Evolutionary conservation across 192 early-diverging fungal genomes (phyloP).

Genomic region (Diversispora epigaea): DNA sequence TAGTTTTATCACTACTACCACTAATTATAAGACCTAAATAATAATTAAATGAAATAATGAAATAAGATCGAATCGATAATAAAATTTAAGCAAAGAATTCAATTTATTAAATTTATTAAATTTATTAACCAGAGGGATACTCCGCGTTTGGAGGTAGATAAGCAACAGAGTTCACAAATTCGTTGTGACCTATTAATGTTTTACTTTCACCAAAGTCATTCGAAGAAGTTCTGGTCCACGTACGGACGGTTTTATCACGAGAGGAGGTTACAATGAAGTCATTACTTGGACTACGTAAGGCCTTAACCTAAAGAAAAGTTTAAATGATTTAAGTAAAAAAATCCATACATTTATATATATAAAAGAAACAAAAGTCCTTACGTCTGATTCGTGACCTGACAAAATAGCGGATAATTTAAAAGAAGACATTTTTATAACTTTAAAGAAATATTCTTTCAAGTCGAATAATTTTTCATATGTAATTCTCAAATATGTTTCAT

Average conservation of each 20-base stretch:
- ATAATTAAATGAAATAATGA: neutral
- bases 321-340: neutral
- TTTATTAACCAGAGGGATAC: constrained; percentile 62
- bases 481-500: too few species aligned
- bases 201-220: constrained; percentile 55
- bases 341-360: neutral
- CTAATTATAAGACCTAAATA: constrained; percentile 75
- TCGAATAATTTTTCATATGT: too few species aligned
- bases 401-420: constrained; percentile 28
- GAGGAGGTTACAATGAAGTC: constrained; percentile 68
- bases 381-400: constrained; percentile 25
- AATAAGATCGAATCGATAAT: neutral
- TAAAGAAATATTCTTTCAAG: too few species aligned
- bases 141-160: constrained; percentile 55
- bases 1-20: constrained; percentile 79
- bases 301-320: constrained; percentile 59
- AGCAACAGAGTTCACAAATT: constrained; percentile 78
- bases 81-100: constrained; percentile 6
- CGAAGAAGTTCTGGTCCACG: constrained; percentile 62
- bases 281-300: constrained; percentile 56
- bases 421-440: too few species aligned
- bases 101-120: neutral
- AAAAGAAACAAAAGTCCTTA: neutral
- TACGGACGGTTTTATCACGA: constrained; percentile 71
- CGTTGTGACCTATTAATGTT: constrained; percentile 64